These are phyloP conservation scores for Hyaloperonospora brassicae DNA, from an alignment of 352 stramenopile species.

Conservation along the genomic window DNA sequence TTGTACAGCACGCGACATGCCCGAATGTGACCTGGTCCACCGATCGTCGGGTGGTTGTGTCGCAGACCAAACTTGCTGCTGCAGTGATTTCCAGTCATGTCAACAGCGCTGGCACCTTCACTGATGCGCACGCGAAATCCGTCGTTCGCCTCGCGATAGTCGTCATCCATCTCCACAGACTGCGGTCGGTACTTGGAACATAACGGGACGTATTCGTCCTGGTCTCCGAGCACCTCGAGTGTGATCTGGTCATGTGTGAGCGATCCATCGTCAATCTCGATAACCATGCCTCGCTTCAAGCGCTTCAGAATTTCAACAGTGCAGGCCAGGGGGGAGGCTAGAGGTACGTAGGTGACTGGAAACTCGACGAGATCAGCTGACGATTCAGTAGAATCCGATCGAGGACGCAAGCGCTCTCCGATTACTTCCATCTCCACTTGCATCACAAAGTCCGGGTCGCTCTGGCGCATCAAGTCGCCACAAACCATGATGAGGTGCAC, in stretches of 20 bases:
- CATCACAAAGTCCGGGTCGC: slow-evolving; percentile 47
- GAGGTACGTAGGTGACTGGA: slow-evolving; percentile 63
- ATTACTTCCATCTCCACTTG: slow-evolving; percentile 19
- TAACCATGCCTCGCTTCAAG: slow-evolving; percentile 41
- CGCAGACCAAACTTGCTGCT: slow-evolving; percentile 40
- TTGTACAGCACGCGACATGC: slow-evolving; percentile 69
- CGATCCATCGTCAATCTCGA: slow-evolving; percentile 71
- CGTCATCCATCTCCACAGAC: slow-evolving; percentile 1
- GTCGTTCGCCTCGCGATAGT: slow-evolving; percentile 15
- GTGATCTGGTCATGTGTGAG: slow-evolving; percentile 74
- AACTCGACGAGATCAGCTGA: slow-evolving; percentile 45
- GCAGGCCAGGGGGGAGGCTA: slow-evolving; percentile 41
- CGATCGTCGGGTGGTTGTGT: slow-evolving; percentile 38
- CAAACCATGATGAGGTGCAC: slow-evolving; percentile 49
- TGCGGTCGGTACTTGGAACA: slow-evolving; percentile 27
- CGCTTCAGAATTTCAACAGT: slow-evolving; percentile 48
- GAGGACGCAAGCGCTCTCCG: slow-evolving; percentile 22
- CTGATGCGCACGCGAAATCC: slow-evolving; percentile 39
- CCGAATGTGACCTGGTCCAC: slow-evolving; percentile 48
- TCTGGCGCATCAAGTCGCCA: slow-evolving; percentile 41
- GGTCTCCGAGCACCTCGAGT: slow-evolving; percentile 58
- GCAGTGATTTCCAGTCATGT: slow-evolving; percentile 14
- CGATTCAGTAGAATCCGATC: slow-evolving; percentile 35
- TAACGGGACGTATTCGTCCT: slow-evolving; percentile 45
- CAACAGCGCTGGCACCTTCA: slow-evolving; percentile 23